Conservation (phyloP, 345 rosid genomes). For the Eucalyptus caleyi region DNA sequence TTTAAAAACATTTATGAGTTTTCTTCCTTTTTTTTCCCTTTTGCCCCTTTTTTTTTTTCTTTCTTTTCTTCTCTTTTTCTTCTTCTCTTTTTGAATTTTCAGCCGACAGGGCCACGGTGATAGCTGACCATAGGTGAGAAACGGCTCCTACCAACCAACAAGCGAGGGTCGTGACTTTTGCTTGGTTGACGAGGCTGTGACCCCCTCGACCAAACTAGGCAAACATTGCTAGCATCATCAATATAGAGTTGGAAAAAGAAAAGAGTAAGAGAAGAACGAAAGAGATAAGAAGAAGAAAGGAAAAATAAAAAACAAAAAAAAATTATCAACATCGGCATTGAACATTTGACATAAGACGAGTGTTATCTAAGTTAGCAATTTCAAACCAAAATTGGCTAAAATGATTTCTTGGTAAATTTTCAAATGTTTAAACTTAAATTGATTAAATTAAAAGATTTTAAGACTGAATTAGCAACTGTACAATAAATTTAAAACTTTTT, state of each 20-base stretch:
- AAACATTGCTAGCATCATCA: neutral
- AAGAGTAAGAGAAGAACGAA: neutral
- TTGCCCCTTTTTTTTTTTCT: accelerated
- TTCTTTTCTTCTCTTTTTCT: neutral
- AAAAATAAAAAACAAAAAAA: accelerated
- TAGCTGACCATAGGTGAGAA: accelerated
- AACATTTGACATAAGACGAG: accelerated
- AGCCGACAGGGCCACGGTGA: accelerated
- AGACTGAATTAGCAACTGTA: accelerated
- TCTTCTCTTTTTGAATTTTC: neutral
- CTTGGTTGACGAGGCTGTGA: neutral
- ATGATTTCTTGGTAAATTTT: accelerated
- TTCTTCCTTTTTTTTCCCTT: neutral
- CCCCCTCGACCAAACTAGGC: neutral
- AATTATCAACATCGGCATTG: accelerated
- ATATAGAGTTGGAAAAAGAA: neutral
- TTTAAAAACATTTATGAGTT: neutral
- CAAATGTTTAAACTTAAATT: accelerated
- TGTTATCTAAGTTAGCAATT: accelerated
- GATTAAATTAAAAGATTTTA: accelerated
- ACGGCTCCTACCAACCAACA: accelerated
- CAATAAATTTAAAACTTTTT: accelerated
- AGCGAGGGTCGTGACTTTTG: accelerated
- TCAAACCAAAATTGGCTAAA: accelerated
- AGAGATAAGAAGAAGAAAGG: accelerated